Evolutionary conservation across 148 eudicot species (phyloP), one percentile per base, ranked within the genome.

Genomic region (Hydrangea macrophylla): DNA sequence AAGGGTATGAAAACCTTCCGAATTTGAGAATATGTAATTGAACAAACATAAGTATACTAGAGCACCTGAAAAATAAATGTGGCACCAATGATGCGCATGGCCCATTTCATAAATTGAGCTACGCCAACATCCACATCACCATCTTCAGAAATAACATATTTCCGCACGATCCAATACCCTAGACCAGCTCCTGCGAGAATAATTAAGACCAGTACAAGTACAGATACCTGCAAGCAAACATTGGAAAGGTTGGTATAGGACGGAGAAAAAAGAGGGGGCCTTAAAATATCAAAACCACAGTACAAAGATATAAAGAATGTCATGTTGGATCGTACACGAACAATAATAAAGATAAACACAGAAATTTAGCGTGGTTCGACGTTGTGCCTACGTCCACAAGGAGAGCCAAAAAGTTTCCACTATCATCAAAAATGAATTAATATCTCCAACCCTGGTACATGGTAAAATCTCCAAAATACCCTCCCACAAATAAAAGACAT

Each of bases 131-230:
- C 98, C 56, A 94, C 93, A 62, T 78, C 78, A 64, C 98, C 98
- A 73, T 93, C 98, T 32, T 94, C 96, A 31, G 89, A 75, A 73
- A 94, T 81, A 62, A 90, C 86, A 82, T 70, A 90, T 67, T 83
- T 86, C 53, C 97, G 84, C 61, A 94, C 97, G 62, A 90, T 84
- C 89, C 92, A 90, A 76, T 78, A 90, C 12, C 98, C 98, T 48
- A 88, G 82, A 62, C 80, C 97, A 79, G 97, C 98, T 82, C 98
- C 97, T 0, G 89, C 82, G 48, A 94, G 81, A 70, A 81, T 63
- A 62, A 94, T 81, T 62, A 79, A 74, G 71, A 90, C 83, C 51
- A 85, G 63, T 65, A 88, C 40, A 72, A 94, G 77, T 35, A 86
- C 72, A 61, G 88, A 80, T 58, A 88, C 93, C 98, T 94, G 82